phyloP scores from a whole-genome alignment of 352 stramenopile genomes.

The Pythium angustatum region DNA sequence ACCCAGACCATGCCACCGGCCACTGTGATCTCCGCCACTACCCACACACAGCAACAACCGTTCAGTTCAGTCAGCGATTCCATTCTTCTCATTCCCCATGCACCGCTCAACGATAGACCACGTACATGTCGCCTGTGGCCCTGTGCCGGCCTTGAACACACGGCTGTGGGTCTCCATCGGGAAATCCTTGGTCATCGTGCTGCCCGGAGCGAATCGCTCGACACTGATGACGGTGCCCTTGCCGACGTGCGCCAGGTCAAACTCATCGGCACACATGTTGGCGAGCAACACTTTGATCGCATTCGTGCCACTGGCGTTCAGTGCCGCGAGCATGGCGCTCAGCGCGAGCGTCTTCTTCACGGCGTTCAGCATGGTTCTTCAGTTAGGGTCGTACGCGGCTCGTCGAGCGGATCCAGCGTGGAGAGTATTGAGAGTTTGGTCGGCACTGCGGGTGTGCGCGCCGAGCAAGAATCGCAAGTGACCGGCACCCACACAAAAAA shows the following conservation, averaged over 20 bases:
- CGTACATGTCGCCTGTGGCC: slow-evolving; percentile 26
- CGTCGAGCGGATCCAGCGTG: not conserved
- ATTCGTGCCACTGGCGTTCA: not conserved
- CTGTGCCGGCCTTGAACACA: slow-evolving; percentile 27
- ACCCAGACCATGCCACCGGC: slow-evolving; percentile 34
- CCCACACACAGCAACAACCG: too few species aligned
- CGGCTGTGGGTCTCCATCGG: not conserved
- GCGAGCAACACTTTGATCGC: slow-evolving; percentile 22
- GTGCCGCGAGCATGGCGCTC: not conserved
- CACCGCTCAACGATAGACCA: too few species aligned
- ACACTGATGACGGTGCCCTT: slow-evolving; percentile 5
- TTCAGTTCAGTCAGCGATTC: too few species aligned
- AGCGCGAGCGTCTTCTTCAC: slow-evolving; percentile 13
- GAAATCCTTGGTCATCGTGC: slow-evolving; percentile 22
- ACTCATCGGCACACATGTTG: slow-evolving; percentile 27
- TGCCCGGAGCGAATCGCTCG: slow-evolving; percentile 14
- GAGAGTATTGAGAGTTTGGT: too few species aligned
- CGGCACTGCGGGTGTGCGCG: not conserved
- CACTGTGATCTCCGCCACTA: slow-evolving; percentile 35
- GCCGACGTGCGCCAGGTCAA: slow-evolving; percentile 24
- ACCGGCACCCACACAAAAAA: too few species aligned
- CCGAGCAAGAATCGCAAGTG: slow-evolving; percentile 18
- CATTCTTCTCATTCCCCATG: too few species aligned
- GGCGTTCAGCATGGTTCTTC: slow-evolving; percentile 9
- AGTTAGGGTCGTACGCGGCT: not conserved